A percentile compares a stretch with the other conserved stretches of the same genome.
Evolutionary conservation across 208 protist genomes (phyloP).

Genomic region (Acanthamoeba royreba): DNA sequence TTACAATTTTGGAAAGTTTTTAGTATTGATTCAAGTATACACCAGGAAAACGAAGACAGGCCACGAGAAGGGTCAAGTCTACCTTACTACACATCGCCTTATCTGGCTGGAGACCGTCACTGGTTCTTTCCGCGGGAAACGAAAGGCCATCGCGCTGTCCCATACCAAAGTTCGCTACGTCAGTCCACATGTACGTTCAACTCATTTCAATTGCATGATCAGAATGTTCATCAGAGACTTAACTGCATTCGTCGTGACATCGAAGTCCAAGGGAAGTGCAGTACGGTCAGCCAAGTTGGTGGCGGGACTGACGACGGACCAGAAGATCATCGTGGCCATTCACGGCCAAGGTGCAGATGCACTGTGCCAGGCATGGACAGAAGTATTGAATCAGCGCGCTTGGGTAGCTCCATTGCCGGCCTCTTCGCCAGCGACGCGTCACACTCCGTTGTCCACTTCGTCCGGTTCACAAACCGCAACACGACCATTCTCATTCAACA

Average conservation of each 20-base stretch:
- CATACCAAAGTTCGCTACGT: neutral
- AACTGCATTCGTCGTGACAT: too few relatives aligned
- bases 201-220: too few relatives aligned
- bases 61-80: neutral
- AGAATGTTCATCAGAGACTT: too few relatives aligned
- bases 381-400: neutral
- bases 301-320: neutral
- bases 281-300: neutral
- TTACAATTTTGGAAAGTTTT: too few relatives aligned
- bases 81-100: neutral
- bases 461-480: neutral
- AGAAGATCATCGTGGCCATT: neutral
- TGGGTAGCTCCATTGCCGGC: neutral
- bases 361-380: neutral
- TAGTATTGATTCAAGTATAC: neutral
- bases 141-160: neutral
- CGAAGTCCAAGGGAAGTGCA: neutral
- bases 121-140: neutral
- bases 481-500: neutral
- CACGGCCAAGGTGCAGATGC: neutral
- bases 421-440: neutral
- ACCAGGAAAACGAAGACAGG: neutral
- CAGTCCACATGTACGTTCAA: neutral
- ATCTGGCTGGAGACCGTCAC: neutral
- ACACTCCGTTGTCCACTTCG: too few relatives aligned